Evolutionary conservation across 441 rosid species (phyloP).

Genomic region (Populus hybrid): DNA sequence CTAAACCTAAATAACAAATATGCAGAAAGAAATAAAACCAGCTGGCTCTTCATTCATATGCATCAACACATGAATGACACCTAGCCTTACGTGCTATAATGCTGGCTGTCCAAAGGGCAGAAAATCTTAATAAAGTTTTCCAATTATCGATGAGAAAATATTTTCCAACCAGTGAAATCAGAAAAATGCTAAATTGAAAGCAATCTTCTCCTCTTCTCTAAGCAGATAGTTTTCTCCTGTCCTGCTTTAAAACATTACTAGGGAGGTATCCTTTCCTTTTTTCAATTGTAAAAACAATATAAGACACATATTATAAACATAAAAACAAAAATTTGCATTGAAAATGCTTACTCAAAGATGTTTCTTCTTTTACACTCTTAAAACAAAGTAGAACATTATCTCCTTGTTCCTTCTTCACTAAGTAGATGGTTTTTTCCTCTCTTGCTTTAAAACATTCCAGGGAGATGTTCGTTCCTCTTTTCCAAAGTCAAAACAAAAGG

Average conservation of each 20-base stretch:
- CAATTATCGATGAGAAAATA: not conserved
- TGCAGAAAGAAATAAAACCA: not conserved
- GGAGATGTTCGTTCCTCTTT: not conserved
- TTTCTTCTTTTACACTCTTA: not conserved
- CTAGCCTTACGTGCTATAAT: not conserved
- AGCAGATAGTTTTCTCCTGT: not conserved
- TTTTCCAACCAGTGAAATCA: not conserved
- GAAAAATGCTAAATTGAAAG: not conserved
- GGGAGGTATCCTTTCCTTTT: not conserved
- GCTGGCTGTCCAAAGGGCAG: not conserved
- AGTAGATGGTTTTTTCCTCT: not conserved
- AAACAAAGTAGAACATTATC: not conserved
- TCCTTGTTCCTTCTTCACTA: not conserved
- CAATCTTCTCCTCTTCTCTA: not conserved
- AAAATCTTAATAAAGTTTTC: not conserved
- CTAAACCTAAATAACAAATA: not conserved
- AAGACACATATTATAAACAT: not conserved
- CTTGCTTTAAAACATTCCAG: not conserved
- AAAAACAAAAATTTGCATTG: not conserved
- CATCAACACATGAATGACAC: not conserved
- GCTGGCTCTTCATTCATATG: not conserved
- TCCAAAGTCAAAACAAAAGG: not conserved
- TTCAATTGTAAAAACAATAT: not conserved
- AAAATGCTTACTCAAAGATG: not conserved
- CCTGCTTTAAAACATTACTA: not conserved